Evolutionary conservation across 805 yeast genomes (phyloP).

Genomic region (Zygosaccharomyces bisporus): DNA sequence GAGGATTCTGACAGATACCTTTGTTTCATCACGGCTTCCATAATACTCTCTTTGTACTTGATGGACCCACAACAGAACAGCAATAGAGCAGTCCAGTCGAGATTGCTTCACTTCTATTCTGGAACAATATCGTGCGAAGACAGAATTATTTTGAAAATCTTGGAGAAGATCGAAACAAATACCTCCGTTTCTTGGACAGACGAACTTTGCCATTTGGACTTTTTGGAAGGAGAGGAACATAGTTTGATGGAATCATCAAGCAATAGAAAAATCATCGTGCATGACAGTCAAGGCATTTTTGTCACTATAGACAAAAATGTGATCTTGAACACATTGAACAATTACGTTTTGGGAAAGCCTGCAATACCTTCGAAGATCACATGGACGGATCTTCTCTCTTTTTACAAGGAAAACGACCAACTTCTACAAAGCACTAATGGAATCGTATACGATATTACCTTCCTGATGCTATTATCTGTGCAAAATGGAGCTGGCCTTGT

Average conservation of each 20-base stretch:
- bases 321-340: conserved; percentile 46
- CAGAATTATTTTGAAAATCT: conserved; percentile 50
- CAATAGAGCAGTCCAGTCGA: conserved; percentile 45
- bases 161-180: conserved; percentile 55
- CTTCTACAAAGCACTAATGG: conserved; percentile 19
- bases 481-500: conserved; percentile 61
- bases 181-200: conserved; percentile 61
- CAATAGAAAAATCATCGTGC: conserved; percentile 33
- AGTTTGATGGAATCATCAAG: conserved; percentile 44
- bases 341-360: conserved; percentile 33
- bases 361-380: conserved; percentile 28
- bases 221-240: conserved; percentile 39
- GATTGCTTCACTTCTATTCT: conserved; percentile 50
- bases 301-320: conserved; percentile 49
- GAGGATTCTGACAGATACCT: conserved; percentile 26
- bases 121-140: conserved; percentile 66
- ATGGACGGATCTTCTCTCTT: conserved; percentile 26
- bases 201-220: conserved; percentile 62
- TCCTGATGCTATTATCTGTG: conserved; percentile 55
- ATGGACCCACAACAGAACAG: conserved; percentile 47
- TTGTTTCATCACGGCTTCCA: conserved; percentile 42
- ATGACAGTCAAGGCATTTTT: conserved; percentile 39
- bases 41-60: conserved; percentile 48
- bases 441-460: conserved; percentile 63
- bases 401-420: conserved; percentile 12